Conservation (phyloP, 306 rosid species). For the Cercis canadensis region DNA sequence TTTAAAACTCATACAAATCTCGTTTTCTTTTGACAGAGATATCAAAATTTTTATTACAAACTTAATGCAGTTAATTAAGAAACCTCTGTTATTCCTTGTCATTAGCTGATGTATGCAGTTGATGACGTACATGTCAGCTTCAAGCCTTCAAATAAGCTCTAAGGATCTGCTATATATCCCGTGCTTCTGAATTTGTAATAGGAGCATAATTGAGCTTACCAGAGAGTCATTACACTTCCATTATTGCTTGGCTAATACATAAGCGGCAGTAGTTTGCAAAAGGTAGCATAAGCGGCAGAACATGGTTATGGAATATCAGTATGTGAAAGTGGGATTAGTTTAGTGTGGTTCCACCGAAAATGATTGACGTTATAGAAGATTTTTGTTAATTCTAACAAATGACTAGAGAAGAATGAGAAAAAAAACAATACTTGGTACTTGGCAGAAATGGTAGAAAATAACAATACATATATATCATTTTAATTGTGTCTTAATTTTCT, state of each 20-base stretch:
- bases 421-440: too few relatives aligned
- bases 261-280: too few relatives aligned
- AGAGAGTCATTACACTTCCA: neutral
- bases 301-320: too few relatives aligned
- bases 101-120: constrained; percentile 32
- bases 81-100: constrained; percentile 21
- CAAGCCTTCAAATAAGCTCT: neutral
- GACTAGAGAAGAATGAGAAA: too few relatives aligned
- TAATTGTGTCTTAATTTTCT: too few relatives aligned
- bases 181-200: constrained; percentile 29
- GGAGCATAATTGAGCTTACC: constrained; percentile 21
- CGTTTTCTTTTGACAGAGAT: neutral
- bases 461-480: too few relatives aligned
- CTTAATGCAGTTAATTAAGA: constrained; percentile 1
- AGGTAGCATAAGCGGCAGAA: too few relatives aligned
- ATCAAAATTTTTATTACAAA: neutral
- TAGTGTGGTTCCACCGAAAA: too few relatives aligned
- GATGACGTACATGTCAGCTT: constrained; percentile 14
- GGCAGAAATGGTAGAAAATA: too few relatives aligned
- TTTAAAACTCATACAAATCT: constrained; percentile 22
- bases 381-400: too few relatives aligned
- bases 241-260: constrained; percentile 20
- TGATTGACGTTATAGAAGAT: too few relatives aligned
- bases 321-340: too few relatives aligned
- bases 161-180: neutral